Conservation (phyloP, 495 filamentous ascomycete species). For the Antarctomyces pellizariae region DNA sequence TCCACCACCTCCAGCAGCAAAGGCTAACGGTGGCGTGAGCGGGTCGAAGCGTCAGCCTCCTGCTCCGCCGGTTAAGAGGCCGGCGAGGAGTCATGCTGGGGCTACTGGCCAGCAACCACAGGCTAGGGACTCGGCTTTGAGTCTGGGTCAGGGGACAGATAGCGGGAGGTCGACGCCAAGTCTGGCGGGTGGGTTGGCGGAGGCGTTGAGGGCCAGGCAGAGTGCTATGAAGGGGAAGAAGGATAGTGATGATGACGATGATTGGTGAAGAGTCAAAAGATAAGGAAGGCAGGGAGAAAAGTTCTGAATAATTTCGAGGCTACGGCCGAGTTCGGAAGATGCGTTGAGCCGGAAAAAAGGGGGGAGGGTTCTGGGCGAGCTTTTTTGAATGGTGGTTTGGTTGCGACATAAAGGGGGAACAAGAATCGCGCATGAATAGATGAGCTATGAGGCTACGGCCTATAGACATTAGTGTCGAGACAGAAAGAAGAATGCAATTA, state of each 20-base stretch:
- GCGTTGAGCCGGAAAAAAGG: too few relatives aligned
- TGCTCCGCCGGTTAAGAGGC: constrained; percentile 73
- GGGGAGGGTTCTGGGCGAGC: too few relatives aligned
- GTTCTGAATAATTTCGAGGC: too few relatives aligned
- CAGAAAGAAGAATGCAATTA: too few relatives aligned
- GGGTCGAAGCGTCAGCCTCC: constrained; percentile 41
- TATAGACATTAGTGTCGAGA: too few relatives aligned
- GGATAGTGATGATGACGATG: constrained; percentile 50
- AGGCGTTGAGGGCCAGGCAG: constrained; percentile 46
- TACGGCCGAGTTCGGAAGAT: too few relatives aligned
- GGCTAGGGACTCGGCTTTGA: constrained; percentile 46
- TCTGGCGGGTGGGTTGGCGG: constrained; percentile 64
- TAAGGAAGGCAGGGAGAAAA: too few relatives aligned
- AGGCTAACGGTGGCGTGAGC: constrained; percentile 23
- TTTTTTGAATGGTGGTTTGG: too few relatives aligned
- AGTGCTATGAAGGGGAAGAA: constrained; percentile 20
- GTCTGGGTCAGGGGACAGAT: constrained; percentile 42
- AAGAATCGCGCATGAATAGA: too few relatives aligned
- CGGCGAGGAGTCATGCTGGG: too few relatives aligned
- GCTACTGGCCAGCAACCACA: constrained; percentile 40
- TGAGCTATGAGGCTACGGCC: too few relatives aligned
- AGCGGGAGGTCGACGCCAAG: constrained; percentile 46
- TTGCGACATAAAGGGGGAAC: too few relatives aligned
- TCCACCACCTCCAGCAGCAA: constrained; percentile 24
- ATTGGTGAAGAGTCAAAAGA: constrained; percentile 22